Conservation (phyloP, 1,139 yeast species). For the Candida sp. region DNA sequence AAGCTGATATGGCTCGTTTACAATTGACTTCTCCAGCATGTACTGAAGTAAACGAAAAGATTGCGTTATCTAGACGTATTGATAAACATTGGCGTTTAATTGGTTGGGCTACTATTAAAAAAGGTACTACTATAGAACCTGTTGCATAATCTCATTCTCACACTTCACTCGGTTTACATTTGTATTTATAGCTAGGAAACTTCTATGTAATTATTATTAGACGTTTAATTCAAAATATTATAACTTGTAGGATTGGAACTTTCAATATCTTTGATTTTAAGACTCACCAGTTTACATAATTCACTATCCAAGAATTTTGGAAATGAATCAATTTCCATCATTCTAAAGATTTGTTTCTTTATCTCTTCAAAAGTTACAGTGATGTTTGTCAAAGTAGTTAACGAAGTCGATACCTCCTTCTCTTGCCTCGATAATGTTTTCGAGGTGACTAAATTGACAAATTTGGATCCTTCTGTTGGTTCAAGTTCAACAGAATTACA, state of each 20-base stretch:
- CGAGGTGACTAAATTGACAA: not conserved
- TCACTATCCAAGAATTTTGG: slow-evolving; percentile 57
- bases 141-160: slow-evolving; percentile 23
- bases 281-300: slow-evolving; percentile 8
- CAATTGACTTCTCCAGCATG: slow-evolving; percentile 98
- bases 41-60: slow-evolving; percentile 97
- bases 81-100: slow-evolving; percentile 99
- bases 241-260: not conserved
- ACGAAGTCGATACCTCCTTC: not conserved
- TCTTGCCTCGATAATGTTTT: not conserved
- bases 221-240: not conserved
- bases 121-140: slow-evolving; percentile 88
- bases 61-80: slow-evolving; percentile 97
- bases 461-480: not conserved
- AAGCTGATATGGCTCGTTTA: slow-evolving; percentile 99
- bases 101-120: slow-evolving; percentile 99
- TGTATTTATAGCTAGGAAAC: slow-evolving; percentile 17
- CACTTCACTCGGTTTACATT: slow-evolving; percentile 6
- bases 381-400: not conserved
- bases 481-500: not conserved
- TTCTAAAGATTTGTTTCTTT: slow-evolving; percentile 39
- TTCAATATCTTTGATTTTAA: not conserved
- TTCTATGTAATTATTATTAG: slow-evolving; percentile 6
- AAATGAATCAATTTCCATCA: slow-evolving; percentile 74
- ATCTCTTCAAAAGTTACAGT: slow-evolving; percentile 1